A percentile compares a stretch with the other conserved stretches of the same genome.
These are phyloP conservation scores for Petunia hybrid DNA, from an alignment of 305 asterid species.

Conservation along the genomic window DNA sequence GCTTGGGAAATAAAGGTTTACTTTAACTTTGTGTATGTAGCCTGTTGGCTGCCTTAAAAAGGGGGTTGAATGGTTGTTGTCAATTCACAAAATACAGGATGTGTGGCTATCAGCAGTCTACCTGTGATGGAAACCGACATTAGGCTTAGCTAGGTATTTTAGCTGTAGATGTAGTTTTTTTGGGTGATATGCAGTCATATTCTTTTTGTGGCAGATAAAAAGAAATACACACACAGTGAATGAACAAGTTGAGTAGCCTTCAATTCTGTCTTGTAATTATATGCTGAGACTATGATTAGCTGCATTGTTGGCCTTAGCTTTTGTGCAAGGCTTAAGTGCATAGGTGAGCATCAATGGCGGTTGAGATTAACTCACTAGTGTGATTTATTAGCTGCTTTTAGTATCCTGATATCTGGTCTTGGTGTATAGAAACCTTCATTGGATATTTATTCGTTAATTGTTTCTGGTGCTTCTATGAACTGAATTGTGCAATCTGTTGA, in stretches of 20 bases:
- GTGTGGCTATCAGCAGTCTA: not conserved
- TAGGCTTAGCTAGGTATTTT: not conserved
- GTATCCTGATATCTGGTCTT: constrained; percentile 19
- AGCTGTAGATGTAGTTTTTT: not conserved
- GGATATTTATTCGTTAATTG: not conserved
- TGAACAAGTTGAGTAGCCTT: not conserved
- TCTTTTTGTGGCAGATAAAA: not conserved
- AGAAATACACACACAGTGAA: not conserved
- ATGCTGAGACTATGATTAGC: not conserved
- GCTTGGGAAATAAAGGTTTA: not conserved
- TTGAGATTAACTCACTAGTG: not conserved
- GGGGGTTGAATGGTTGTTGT: not conserved
- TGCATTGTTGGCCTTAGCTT: not conserved
- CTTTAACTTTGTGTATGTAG: not conserved
- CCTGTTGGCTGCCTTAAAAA: not conserved
- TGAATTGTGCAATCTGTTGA: not conserved
- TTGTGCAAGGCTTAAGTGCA: not conserved
- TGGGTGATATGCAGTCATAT: constrained; percentile 17
- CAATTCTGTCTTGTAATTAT: not conserved
- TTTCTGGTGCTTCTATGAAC: constrained; percentile 22
- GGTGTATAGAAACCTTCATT: not conserved
- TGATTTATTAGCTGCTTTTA: not conserved
- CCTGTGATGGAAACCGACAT: not conserved
- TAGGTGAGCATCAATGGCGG: not conserved
- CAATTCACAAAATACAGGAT: not conserved